A percentile compares a stretch with the other conserved stretches of the same genome.
phyloP scores from a whole-genome alignment of 768 basidiomycete genomes.

The Crassisporium funariophilum region DNA sequence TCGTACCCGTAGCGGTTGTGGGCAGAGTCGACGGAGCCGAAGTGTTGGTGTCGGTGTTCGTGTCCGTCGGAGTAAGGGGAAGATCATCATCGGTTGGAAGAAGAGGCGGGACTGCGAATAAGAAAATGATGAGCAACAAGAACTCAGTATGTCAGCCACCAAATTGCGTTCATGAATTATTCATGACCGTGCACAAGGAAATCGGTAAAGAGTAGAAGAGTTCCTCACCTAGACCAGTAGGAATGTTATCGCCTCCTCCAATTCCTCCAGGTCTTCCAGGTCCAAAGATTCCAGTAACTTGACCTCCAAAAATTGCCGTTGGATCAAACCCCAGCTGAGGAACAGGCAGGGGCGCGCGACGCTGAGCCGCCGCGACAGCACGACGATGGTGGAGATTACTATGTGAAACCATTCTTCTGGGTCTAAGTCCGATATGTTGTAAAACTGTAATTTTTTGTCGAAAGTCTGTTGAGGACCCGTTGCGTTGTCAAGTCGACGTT shows the following conservation, averaged over 20 bases:
- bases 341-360: slow-evolving; percentile 3
- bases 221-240: background rate
- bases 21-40: background rate
- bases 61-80: background rate
- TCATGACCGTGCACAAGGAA: too few relatives aligned
- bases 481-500: background rate
- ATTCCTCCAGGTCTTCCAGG: background rate
- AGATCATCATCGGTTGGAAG: background rate
- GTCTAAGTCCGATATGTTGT: background rate
- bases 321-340: slow-evolving; percentile 16
- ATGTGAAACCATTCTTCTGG: too few relatives aligned
- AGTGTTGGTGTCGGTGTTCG: background rate
- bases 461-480: background rate
- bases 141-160: too few relatives aligned
- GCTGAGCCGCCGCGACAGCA: slow-evolving; percentile 16
- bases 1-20: background rate
- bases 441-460: slow-evolving; percentile 5
- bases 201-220: too few relatives aligned
- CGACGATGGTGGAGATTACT: slow-evolving; percentile 17
- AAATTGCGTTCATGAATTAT: too few relatives aligned
- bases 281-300: background rate
- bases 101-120: background rate
- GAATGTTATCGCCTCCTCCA: background rate
- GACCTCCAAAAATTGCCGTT: slow-evolving; percentile 3
- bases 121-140: background rate